Evolutionary conservation across 208 protist species (phyloP).

Genomic region (Porcisia hertigi): DNA sequence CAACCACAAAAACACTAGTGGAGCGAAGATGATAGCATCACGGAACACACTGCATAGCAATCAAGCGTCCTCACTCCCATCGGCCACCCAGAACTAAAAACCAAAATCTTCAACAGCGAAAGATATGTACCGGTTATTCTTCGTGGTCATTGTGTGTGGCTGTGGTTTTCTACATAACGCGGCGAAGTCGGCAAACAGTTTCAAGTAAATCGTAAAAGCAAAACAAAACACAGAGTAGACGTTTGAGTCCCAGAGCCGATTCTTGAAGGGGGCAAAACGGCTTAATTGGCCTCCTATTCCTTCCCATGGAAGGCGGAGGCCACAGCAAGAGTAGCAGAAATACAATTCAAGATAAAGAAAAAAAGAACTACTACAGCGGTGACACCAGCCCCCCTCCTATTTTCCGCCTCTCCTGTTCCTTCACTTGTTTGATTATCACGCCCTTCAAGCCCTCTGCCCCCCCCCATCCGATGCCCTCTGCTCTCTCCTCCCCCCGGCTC

Average conservation of each 20-base stretch:
- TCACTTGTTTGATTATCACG: not conserved
- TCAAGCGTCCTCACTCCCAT: not conserved
- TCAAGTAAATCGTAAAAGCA: not conserved
- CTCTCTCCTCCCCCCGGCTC: not conserved
- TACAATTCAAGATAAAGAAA: constrained; percentile 6
- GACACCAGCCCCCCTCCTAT: not conserved
- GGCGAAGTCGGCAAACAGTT: not conserved
- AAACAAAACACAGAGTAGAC: not conserved
- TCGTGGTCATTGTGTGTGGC: not conserved
- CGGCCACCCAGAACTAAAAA: not conserved
- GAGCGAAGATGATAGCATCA: not conserved
- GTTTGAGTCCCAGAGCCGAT: too few species aligned
- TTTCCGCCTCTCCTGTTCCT: constrained; percentile 2
- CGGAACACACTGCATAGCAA: not conserved
- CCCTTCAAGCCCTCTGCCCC: not conserved
- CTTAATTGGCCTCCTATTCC: not conserved
- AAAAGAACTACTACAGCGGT: constrained; percentile 1
- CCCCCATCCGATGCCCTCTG: not conserved
- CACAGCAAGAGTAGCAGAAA: not conserved
- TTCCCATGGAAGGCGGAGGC: not conserved
- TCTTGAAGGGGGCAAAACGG: too few species aligned
- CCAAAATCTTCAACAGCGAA: not conserved
- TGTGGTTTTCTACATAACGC: not conserved
- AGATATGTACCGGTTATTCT: not conserved
- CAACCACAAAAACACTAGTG: not conserved